Evolutionary conservation across 139 green algal genomes (phyloP).

Genomic region (Asterochloris sp.): DNA sequence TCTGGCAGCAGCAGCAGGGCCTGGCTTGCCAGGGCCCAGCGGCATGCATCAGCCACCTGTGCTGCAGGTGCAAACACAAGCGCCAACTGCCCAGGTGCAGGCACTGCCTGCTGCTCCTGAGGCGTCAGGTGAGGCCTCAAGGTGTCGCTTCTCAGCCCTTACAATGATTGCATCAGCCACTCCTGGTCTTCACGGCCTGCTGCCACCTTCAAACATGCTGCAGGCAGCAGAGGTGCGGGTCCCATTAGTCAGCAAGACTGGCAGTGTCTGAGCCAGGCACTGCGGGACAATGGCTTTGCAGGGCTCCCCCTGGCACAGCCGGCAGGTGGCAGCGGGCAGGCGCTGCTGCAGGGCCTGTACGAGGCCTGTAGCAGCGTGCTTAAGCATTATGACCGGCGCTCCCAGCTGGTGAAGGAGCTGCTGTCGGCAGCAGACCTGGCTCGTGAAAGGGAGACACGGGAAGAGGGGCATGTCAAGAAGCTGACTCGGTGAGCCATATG

Average conservation of each 20-base stretch:
- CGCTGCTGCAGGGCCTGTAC: neutral
- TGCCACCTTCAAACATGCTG: neutral
- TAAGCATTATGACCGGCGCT: conserved; percentile 15
- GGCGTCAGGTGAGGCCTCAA: neutral
- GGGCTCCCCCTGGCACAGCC: neutral
- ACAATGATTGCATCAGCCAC: too few species aligned
- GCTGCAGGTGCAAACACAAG: neutral
- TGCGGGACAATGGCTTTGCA: conserved; percentile 17
- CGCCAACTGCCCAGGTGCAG: neutral
- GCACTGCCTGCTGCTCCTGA: too few species aligned
- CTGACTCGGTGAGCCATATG: neutral
- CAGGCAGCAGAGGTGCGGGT: neutral
- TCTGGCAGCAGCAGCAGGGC: too few species aligned
- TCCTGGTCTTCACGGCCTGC: too few species aligned
- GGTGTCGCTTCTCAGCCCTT: too few species aligned
- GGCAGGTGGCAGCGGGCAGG: neutral
- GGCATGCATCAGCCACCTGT: neutral
- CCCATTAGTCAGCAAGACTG: neutral
- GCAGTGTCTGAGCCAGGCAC: neutral
- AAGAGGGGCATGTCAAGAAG: neutral
- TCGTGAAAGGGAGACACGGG: conserved; percentile 8
- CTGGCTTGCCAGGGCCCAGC: neutral
- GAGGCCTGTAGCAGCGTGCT: conserved; percentile 7
- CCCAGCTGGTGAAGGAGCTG: conserved; percentile 14
- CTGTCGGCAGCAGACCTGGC: conserved; percentile 7